These are phyloP conservation scores for Vickermania spadyakhi DNA, from an alignment of 208 protist species.

Conservation along the genomic window DNA sequence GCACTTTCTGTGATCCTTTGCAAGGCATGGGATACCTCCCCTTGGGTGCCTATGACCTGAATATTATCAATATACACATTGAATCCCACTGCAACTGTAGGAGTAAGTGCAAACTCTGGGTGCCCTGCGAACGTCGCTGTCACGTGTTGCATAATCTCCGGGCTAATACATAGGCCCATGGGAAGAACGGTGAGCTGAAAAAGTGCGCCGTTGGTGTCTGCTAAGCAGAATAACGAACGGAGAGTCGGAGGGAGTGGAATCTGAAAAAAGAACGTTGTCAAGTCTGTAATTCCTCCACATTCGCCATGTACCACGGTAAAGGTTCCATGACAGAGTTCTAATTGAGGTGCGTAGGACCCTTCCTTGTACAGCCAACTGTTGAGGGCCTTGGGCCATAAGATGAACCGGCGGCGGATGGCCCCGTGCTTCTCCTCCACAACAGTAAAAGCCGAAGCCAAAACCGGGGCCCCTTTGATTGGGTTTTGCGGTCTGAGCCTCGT, in stretches of 20 bases:
- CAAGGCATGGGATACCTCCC: slow-evolving; percentile 3
- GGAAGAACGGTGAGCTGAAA: slow-evolving; percentile 15
- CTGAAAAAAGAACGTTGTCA: slow-evolving; percentile 15
- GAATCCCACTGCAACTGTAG: neutral
- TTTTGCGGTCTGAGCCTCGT: too few relatives aligned
- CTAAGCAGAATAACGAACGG: slow-evolving; percentile 4
- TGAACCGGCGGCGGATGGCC: slow-evolving; percentile 2
- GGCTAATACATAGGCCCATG: slow-evolving; percentile 14
- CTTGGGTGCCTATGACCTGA: slow-evolving; percentile 6
- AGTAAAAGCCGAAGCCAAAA: slow-evolving; percentile 5
- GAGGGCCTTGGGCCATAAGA: slow-evolving; percentile 10
- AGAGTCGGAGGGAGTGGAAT: neutral
- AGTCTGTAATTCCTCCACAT: slow-evolving; percentile 6
- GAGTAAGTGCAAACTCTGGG: slow-evolving; percentile 3
- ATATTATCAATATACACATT: slow-evolving; percentile 25
- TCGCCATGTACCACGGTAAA: slow-evolving; percentile 5
- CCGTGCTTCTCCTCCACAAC: slow-evolving; percentile 13
- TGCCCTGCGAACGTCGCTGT: slow-evolving; percentile 11
- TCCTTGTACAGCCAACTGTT: slow-evolving; percentile 6
- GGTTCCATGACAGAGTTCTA: slow-evolving; percentile 1
- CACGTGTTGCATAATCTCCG: slow-evolving; percentile 16
- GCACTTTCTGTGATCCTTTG: neutral
- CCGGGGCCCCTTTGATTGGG: neutral
- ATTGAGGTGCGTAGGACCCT: slow-evolving; percentile 2
- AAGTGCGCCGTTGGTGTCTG: neutral